phyloP scores from a whole-genome alignment of 179 eudicot species.

The Beta corolliflora region DNA sequence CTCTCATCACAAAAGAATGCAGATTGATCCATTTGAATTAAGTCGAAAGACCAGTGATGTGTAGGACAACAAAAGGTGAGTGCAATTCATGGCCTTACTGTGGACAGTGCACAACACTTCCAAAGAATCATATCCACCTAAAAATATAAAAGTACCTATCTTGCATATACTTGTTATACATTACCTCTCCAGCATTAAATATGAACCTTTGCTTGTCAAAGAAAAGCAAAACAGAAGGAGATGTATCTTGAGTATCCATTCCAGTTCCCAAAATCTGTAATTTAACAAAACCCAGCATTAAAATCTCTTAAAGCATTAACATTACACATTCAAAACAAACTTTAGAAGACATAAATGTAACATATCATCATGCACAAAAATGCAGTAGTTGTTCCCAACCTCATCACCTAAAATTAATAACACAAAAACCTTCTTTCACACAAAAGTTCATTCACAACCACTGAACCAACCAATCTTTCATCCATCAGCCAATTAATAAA shows the following conservation, averaged over 20 bases:
- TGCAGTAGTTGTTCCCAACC: neutral
- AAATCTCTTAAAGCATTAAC: neutral
- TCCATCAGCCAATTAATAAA: neutral
- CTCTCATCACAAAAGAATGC: neutral
- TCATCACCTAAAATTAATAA: neutral
- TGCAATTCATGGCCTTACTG: neutral
- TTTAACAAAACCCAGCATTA: constrained; percentile 1
- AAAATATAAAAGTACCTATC: neutral
- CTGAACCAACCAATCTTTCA: neutral
- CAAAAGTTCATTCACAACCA: neutral
- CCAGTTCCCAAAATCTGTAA: constrained; percentile 89
- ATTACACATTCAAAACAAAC: neutral
- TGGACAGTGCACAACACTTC: neutral
- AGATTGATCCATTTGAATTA: neutral
- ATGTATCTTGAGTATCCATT: constrained; percentile 97
- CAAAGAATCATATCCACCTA: neutral
- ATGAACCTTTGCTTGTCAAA: constrained; percentile 92
- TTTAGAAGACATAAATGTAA: neutral
- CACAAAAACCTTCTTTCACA: neutral
- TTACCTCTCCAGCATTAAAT: constrained; percentile 97
- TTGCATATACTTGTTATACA: constrained; percentile 14
- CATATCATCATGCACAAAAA: neutral
- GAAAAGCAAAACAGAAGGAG: constrained; percentile 86
- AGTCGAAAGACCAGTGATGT: neutral
- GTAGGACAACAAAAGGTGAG: neutral